Conservation (phyloP, 805 yeast genomes). For the Teunomyces tritomae region DNA sequence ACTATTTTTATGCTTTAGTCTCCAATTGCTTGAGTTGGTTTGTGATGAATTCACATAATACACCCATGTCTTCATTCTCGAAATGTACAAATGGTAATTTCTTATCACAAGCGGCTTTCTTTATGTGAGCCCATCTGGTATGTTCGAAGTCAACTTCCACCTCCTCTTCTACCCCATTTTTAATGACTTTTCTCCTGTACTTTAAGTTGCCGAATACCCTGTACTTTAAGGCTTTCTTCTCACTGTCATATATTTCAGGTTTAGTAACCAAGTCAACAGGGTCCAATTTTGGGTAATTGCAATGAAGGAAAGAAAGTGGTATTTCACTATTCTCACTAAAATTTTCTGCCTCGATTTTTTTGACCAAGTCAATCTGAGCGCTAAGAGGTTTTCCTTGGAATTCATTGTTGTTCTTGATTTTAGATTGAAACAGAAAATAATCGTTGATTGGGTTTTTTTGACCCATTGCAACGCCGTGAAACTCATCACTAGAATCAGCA, state of each 20-base stretch:
- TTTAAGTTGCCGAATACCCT: constrained; percentile 26
- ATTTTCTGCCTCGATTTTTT: constrained; percentile 14
- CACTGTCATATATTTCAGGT: constrained; percentile 25
- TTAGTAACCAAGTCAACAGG: constrained; percentile 23
- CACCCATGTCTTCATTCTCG: constrained; percentile 15
- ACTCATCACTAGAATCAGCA: constrained; percentile 15
- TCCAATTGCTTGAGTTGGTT: constrained; percentile 28
- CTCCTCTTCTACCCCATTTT: constrained; percentile 5
- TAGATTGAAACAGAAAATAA: constrained; percentile 5
- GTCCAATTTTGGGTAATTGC: constrained; percentile 37
- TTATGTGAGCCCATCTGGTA: constrained; percentile 30
- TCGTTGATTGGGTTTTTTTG: constrained; percentile 13
- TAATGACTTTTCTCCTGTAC: constrained; percentile 10
- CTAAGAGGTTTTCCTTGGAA: constrained; percentile 12
- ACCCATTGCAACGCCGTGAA: constrained; percentile 32
- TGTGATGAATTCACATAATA: constrained; percentile 24
- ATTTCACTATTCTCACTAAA: constrained; percentile 17
- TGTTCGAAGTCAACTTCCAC: constrained; percentile 26
- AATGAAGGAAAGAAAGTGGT: constrained; percentile 31
- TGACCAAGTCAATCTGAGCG: constrained; percentile 23
- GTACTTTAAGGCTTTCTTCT: constrained; percentile 22
- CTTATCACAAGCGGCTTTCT: constrained; percentile 24
- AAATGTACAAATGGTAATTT: constrained; percentile 25
- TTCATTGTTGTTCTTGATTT: constrained; percentile 6
- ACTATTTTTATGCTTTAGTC: not conserved